Evolutionary conservation across 768 basidiomycete species (phyloP).

Genomic region (Piloderma croceum): DNA sequence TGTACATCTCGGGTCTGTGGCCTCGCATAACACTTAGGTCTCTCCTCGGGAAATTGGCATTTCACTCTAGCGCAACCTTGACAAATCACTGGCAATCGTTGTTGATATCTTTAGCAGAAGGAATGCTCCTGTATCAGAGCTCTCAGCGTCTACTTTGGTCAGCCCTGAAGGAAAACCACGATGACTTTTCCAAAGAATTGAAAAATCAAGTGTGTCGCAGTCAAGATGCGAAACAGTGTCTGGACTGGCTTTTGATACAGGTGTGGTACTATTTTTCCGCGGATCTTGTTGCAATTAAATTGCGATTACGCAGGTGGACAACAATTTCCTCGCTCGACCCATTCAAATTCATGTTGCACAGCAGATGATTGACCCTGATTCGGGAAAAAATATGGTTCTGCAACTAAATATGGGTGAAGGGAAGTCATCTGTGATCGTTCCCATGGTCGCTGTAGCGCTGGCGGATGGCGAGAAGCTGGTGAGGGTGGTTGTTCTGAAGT

Average conservation of each 20-base stretch:
- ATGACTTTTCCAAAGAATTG: slow-evolving; percentile 27
- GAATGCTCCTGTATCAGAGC: slow-evolving; percentile 30
- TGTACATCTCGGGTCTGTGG: slow-evolving; percentile 29
- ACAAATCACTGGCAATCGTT: slow-evolving; percentile 24
- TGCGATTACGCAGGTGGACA: slow-evolving; percentile 34
- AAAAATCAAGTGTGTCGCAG: no score
- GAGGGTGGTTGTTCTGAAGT: slow-evolving; percentile 45
- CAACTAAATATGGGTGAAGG: no score
- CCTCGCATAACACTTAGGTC: slow-evolving; percentile 28
- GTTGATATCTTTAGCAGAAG: slow-evolving; percentile 25
- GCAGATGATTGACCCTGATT: slow-evolving; percentile 42
- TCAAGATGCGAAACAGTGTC: no score
- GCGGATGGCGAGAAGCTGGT: slow-evolving; percentile 40
- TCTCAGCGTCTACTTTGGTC: slow-evolving; percentile 29
- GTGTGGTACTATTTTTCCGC: no score
- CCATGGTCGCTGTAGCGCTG: slow-evolving; percentile 34
- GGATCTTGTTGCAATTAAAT: no score
- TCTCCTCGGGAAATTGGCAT: slow-evolving; percentile 28
- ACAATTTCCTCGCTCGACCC: slow-evolving; percentile 37
- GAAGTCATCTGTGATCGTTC: slow-evolving; percentile 49
- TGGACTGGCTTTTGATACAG: slow-evolving; percentile 44
- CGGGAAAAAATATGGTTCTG: slow-evolving; percentile 28
- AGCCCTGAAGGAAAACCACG: slow-evolving; percentile 16
- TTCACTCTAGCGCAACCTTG: slow-evolving; percentile 13
- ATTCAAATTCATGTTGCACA: slow-evolving; percentile 37